Base-by-base conservation (phyloP, 2,329 filamentous ascomycete genomes). In the Aspergillus niger region DNA sequence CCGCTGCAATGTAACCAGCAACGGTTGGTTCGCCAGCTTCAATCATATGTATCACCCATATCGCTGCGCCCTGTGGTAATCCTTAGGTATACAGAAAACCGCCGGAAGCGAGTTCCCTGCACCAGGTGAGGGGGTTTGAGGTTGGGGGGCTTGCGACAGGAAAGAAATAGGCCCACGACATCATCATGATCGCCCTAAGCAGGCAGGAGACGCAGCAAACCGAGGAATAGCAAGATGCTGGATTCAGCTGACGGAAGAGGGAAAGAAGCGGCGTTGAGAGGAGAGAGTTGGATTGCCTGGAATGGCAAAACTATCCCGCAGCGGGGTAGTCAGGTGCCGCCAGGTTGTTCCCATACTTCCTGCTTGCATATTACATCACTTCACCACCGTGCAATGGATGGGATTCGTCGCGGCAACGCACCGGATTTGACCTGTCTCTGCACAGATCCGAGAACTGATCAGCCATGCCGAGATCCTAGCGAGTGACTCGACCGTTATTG, bases 261-360 rank as follows among this genome's bases (percentile, higher is more conserved):
- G 63, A 67, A 60, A 64, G 50, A 57, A 17, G 8, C 38, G 28
- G 22, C 24, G 28, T 30, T 36, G 32, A 13, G 32, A 36, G 32
- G 17, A 17, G 38, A 55, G 32, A 36, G 11, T 48, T 41, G 51
- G 48, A 59, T 69, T 73, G 59, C 72, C 70, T 36, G 53, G 69
- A 69, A 63, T 22, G 71, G 72, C 59, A 70, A 74, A 75, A 72
- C 60, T 69, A 62, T 74, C 72, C 72, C 66, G 63, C 30, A 20
- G 30, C 26, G 36, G 44, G 26, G 22, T 36, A 44, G 57, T 64
- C 57, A 57, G 57, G 54, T 62, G 59, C 38, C 39, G 11, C 17
- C 26, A 6, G 26, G 8, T 50, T 17, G 44, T 10, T 30, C 26
- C 26, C 39, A 17, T 43, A 28, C n/a, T 30, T 17, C 3, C 17